Evolutionary conservation across 73 alveolate species (phyloP).

Genomic region (Tetrahymena thermophila): DNA sequence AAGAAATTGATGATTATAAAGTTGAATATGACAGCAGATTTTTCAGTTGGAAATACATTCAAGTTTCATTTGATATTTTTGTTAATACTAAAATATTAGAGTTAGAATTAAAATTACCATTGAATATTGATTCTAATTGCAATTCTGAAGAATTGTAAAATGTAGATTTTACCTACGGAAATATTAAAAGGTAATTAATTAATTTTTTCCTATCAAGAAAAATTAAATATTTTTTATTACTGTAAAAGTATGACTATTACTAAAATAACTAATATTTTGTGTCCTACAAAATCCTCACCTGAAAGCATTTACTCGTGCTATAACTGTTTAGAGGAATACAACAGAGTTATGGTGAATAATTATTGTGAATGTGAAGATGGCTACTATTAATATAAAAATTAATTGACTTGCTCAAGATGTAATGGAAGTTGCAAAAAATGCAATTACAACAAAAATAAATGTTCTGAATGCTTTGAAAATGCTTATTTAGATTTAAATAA

Average conservation of each 20-base stretch:
- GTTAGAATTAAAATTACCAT: neutral
- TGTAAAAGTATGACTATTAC: neutral
- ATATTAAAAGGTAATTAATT: neutral
- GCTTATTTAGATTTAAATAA: neutral
- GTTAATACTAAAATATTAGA: no score
- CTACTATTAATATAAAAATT: neutral
- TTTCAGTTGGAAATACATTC: neutral
- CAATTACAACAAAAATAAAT: neutral
- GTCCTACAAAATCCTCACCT: neutral
- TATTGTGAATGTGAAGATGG: neutral
- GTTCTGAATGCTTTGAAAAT: neutral
- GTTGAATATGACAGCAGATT: neutral
- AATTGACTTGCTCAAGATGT: neutral
- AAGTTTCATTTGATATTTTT: neutral
- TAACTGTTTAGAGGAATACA: neutral
- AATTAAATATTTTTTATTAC: neutral
- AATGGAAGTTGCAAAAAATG: neutral
- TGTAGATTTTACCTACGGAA: neutral
- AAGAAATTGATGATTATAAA: no score
- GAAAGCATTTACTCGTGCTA: neutral
- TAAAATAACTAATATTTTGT: neutral
- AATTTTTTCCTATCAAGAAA: no score
- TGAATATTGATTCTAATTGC: neutral
- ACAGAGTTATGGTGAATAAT: neutral
- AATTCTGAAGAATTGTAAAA: neutral